Evolutionary conservation across 2,329 filamentous ascomycete genomes (phyloP), one percentile per base, ranked within the genome.

Genomic region (Colletotrichum costaricense): DNA sequence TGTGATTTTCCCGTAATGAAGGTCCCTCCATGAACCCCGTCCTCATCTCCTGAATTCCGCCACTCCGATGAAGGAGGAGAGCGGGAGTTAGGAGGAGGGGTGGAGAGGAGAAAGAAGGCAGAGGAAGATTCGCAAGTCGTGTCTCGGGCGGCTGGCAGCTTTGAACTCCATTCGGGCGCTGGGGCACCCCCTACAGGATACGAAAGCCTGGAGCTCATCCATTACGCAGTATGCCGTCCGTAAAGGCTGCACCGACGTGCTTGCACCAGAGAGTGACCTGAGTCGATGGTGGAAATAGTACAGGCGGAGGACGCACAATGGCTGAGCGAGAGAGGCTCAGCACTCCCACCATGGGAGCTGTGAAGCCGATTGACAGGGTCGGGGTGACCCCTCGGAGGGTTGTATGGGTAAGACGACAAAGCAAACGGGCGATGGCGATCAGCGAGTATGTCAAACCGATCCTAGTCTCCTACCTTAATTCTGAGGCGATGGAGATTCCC

Each of bases 401-500:
- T 22, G 63, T 72, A 52, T 72, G 63, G 63, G 46, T 58, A 63
- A 71, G 62, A 71, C 63, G 55, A 38, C 56, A 35, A 16, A 26
- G 42, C 42, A 52, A 63, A 58, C 65, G 64, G 57, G 52, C 52
- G 65, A 63, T 69, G 58, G 65, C 58, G 69, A 72, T 69, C 69
- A 42, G 49, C 69, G 58, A 58, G 28, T 16, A 22, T 58, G 58
- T 49, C 65, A 58, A 59, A 28, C 55, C 55, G 56, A 73, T 69
- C 42, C 70, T 46, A 59, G 54, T 38, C 69, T 66, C 69, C 66
- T 64, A 73, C 66, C 67, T 69, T 73, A 69, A 69, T 73, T 35
- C 54, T 56, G 70, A 63, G 55, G 30, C 57, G 54, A 62, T 55
- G 46, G 54, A 16, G 26, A 59, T 14, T 9, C 38, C 33, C 63